Percentiles rank a stretch among this genome's conserved stretches.
phyloP scores from a whole-genome alignment of 192 early-diverging fungal species.

The Umbelopsis sp. region DNA sequence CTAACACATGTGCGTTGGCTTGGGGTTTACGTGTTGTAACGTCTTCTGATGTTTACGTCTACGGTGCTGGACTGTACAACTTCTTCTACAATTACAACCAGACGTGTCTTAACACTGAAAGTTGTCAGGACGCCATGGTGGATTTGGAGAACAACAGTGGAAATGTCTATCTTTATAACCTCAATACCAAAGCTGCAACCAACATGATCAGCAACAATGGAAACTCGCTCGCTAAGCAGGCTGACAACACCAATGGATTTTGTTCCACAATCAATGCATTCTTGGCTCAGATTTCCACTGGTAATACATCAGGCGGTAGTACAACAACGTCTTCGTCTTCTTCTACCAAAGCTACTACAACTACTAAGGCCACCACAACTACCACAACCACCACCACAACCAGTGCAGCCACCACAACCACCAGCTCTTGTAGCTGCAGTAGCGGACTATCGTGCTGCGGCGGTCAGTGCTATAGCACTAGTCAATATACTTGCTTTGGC shows the following conservation, averaged over 20 bases:
- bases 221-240: background rate
- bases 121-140: constrained; percentile 31
- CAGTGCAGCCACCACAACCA: background rate
- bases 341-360: background rate
- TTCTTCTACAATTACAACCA: constrained; percentile 47
- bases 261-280: constrained; percentile 26
- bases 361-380: background rate
- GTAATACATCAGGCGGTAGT: background rate
- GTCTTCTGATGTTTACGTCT: constrained; percentile 34
- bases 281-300: constrained; percentile 11
- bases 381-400: background rate
- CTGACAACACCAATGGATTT: constrained; percentile 18
- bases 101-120: constrained; percentile 27
- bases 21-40: constrained; percentile 37
- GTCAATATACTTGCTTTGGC: background rate
- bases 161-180: constrained; percentile 20
- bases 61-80: constrained; percentile 46
- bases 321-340: background rate
- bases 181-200: constrained; percentile 22
- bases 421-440: background rate
- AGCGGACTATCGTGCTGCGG: background rate
- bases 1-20: constrained; percentile 30
- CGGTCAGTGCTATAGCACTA: background rate
- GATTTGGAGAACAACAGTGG: constrained; percentile 7
- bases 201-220: constrained; percentile 3